Conservation (phyloP, 257 asterid genomes). For the Solanum gandarillasii region DNA sequence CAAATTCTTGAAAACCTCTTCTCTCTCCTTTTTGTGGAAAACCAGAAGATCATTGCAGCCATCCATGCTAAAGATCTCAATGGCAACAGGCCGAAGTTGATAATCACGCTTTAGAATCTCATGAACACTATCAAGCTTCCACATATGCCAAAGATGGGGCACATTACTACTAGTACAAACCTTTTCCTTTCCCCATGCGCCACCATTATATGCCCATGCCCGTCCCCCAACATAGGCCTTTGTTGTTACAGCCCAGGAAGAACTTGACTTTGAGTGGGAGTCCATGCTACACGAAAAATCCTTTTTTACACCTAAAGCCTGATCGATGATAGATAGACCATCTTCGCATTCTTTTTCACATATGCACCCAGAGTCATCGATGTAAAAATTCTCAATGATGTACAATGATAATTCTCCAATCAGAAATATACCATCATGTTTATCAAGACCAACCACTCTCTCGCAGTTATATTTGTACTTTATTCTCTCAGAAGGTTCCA, state of each 20-base stretch:
- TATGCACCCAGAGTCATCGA: conserved; percentile 87
- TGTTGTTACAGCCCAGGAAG: conserved; percentile 77
- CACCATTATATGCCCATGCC: conserved; percentile 99
- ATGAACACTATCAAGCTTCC: conserved; percentile 97
- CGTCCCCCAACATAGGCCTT: conserved; percentile 77
- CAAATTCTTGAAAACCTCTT: conserved; percentile 84
- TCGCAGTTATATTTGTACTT: conserved; percentile 90
- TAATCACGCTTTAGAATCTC: conserved; percentile 97
- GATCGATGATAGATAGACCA: conserved; percentile 90
- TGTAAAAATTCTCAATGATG: conserved; percentile 85
- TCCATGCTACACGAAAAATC: conserved; percentile 81
- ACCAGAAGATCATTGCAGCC: conserved; percentile 98
- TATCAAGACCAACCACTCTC: conserved; percentile 97
- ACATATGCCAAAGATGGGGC: conserved; percentile 98
- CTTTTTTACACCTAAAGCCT: conserved; percentile 93
- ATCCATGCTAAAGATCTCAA: conserved; percentile 99
- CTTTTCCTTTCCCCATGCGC: conserved; percentile 99
- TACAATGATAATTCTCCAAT: conserved; percentile 85
- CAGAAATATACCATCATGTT: conserved; percentile 91
- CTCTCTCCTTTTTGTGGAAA: conserved; percentile 96
- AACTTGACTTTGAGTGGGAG: conserved; percentile 70
- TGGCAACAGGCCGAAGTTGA: conserved; percentile 98
- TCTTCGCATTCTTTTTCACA: conserved; percentile 91
- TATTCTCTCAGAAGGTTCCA: conserved; percentile 79
- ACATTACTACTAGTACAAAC: conserved; percentile 60